Conservation (phyloP, 805 yeast genomes). For the Candida manassasensis region DNA sequence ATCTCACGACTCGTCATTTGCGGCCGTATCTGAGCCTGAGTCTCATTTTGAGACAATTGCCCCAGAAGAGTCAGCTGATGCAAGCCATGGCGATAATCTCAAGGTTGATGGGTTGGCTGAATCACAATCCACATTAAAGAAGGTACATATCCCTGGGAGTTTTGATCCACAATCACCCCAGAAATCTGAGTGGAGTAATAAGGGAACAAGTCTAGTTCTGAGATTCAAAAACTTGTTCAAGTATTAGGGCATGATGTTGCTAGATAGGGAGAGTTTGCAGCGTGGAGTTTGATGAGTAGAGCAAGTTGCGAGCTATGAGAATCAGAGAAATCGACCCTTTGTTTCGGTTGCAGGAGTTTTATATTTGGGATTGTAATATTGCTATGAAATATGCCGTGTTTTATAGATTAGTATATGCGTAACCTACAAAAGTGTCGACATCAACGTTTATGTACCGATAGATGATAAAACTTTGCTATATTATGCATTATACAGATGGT, state of each 20-base stretch:
- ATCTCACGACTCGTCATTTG: conserved; percentile 3
- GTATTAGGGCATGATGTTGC: conserved; percentile 14
- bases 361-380: no score
- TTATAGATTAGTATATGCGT: background rate
- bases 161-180: conserved; percentile 5
- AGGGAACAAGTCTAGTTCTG: conserved; percentile 24
- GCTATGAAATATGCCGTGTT: no score
- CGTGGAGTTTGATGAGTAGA: no score
- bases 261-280: no score
- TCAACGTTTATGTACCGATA: background rate
- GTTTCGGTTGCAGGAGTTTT: no score
- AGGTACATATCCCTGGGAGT: conserved; percentile 7
- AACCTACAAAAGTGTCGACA: background rate
- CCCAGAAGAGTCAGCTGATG: conserved; percentile 2
- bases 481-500: no score
- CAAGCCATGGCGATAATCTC: no score
- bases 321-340: no score
- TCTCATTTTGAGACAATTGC: conserved; percentile 5
- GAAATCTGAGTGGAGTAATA: conserved; percentile 7
- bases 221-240: conserved; percentile 31
- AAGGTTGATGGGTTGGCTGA: no score
- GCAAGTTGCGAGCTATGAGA: no score
- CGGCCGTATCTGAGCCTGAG: conserved; percentile 3
- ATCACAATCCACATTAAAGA: conserved; percentile 1
- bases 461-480: background rate